Percentiles rank a stretch among this genome's conserved stretches.
These are phyloP conservation scores for Flaveria linearis DNA, from an alignment of 129 eudicot genomes.

Conservation along the genomic window DNA sequence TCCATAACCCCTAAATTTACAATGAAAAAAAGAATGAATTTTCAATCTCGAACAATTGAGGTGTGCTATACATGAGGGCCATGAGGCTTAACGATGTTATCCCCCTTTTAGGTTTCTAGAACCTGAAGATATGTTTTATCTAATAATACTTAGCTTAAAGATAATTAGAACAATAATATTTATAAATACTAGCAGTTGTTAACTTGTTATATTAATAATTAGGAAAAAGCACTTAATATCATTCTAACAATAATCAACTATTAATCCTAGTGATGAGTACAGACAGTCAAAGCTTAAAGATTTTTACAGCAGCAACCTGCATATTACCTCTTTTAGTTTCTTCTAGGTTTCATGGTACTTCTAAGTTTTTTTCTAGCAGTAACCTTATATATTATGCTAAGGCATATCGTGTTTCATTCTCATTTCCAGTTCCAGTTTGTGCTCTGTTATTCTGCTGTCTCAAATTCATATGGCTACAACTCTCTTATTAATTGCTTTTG, in stretches of 20 bases:
- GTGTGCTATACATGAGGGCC: background rate
- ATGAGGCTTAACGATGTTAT: background rate
- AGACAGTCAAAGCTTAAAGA: background rate
- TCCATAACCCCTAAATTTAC: background rate
- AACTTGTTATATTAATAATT: background rate
- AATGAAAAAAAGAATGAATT: background rate
- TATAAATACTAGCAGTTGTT: background rate
- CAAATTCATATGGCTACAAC: background rate
- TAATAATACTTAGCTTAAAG: background rate
- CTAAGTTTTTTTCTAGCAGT: background rate
- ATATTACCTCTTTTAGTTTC: background rate
- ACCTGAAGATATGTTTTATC: background rate
- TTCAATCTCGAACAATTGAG: background rate
- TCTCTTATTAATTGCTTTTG: background rate
- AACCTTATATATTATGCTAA: background rate
- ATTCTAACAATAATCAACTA: background rate
- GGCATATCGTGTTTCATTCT: background rate
- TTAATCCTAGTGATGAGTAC: background rate
- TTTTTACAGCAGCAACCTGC: background rate
- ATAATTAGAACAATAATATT: background rate
- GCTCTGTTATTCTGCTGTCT: slow-evolving; percentile 8
- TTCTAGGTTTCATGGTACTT: background rate
- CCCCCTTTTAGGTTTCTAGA: background rate
- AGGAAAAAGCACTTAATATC: background rate
- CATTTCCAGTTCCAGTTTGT: background rate